These are phyloP conservation scores for Leccinum huronense DNA, from an alignment of 1,284 basidiomycete genomes.

Conservation along the genomic window DNA sequence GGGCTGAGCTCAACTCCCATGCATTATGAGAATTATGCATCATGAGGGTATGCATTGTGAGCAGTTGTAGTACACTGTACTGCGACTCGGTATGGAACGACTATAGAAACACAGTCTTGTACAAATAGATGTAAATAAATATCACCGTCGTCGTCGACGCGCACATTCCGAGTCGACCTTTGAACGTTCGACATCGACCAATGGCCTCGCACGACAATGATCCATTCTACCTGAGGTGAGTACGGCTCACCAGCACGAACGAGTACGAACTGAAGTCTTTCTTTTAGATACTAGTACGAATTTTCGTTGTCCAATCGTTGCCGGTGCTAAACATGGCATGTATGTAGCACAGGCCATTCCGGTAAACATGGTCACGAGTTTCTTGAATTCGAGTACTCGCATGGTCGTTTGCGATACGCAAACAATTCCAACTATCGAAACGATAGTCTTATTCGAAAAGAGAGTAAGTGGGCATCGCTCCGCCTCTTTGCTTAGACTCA, in stretches of 20 bases:
- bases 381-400: constrained; percentile 97
- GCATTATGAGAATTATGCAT: too few species aligned
- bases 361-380: constrained; percentile 98
- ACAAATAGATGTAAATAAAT: not conserved
- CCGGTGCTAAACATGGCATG: constrained; percentile 7
- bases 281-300: constrained; percentile 78
- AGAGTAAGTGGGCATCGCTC: constrained; percentile 64
- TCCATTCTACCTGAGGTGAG: constrained; percentile 82
- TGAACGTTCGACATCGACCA: constrained; percentile 22
- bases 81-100: too few species aligned
- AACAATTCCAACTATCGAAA: constrained; percentile 99
- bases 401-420: constrained; percentile 94
- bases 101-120: too few species aligned
- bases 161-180: not conserved
- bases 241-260: constrained; percentile 7
- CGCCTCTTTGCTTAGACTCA: constrained; percentile 6
- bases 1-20: not conserved
- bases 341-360: constrained; percentile 83
- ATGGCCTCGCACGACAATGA: constrained; percentile 61
- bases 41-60: too few species aligned
- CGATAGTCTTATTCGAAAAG: constrained; percentile 96
- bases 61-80: too few species aligned
- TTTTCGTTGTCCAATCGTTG: not conserved
- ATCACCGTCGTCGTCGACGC: too few species aligned
- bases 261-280: constrained; percentile 8